Conservation (phyloP, 176 grass and related monocot species). For the Chrysopogon serrulatus region DNA sequence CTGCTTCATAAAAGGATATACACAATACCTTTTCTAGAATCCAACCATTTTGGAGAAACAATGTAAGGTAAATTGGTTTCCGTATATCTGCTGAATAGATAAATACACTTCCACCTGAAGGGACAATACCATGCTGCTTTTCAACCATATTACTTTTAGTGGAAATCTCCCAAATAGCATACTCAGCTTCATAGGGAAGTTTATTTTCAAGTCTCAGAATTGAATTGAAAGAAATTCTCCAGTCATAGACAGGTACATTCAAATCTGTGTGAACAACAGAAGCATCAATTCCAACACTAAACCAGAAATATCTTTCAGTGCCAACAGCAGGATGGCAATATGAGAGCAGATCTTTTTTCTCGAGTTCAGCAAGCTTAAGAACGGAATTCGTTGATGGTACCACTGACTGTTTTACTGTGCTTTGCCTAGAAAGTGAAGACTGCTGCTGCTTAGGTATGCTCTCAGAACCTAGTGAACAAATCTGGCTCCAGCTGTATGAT, state of each 20-base stretch:
- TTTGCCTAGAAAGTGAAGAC: slow-evolving; percentile 54
- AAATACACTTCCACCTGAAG: slow-evolving; percentile 71
- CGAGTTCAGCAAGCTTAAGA: slow-evolving; percentile 86
- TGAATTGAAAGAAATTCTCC: slow-evolving; percentile 94
- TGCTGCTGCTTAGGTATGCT: slow-evolving; percentile 53
- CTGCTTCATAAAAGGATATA: not conserved
- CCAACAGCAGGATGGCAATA: slow-evolving; percentile 52
- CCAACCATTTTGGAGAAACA: slow-evolving; percentile 95
- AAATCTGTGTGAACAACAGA: slow-evolving; percentile 90
- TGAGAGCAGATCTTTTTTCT: slow-evolving; percentile 83
- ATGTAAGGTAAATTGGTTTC: slow-evolving; percentile 78
- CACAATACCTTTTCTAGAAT: slow-evolving; percentile 83
- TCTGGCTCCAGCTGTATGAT: slow-evolving; percentile 75
- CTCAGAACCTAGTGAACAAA: slow-evolving; percentile 59
- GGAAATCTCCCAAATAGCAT: slow-evolving; percentile 92
- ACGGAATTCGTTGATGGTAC: slow-evolving; percentile 38
- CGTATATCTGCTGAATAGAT: slow-evolving; percentile 92
- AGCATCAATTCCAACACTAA: slow-evolving; percentile 81
- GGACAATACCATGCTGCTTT: slow-evolving; percentile 69
- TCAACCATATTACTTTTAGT: slow-evolving; percentile 81
- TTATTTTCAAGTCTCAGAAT: slow-evolving; percentile 94
- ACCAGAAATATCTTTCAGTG: slow-evolving; percentile 69
- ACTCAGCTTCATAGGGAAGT: slow-evolving; percentile 85
- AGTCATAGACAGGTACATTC: slow-evolving; percentile 84
- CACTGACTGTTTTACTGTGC: slow-evolving; percentile 48